Base-by-base conservation (phyloP, 192 early-diverging fungal species). In the Funneliformis mosseae region DNA sequence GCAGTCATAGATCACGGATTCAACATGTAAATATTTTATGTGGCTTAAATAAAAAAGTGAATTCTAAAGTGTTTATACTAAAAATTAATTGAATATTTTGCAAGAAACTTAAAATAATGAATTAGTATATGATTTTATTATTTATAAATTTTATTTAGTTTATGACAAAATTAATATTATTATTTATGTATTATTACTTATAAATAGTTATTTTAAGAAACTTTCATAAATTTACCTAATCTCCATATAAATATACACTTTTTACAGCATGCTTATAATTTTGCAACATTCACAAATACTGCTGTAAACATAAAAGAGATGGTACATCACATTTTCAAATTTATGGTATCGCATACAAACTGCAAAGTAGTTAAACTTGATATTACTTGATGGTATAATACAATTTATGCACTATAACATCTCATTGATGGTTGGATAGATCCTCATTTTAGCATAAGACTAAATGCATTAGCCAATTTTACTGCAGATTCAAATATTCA, bases 331-430 rank as follows among this genome's bases (percentile, higher is more conserved):
- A 72, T 4, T 12, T 72, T 72, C 10, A 72, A 72, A 46, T 3
- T 3, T 11, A 72, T 72, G 39, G 70, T 72, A 41, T 21, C 41
- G 45, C 70, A 72, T 41, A 72, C 21, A 8, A 72, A 72, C 21
- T 0, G 64, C 64, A 67, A 67, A 72, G 38, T 45, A 10, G 12
- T 72, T 10, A 41, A 72, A 72, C 6, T 72, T 72, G 70, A 72
- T 46, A 1, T 72, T 72, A 72, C n/a, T 21, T 1, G 70, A 8
- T 7, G 21, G 3, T 72, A 42, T n/a, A 72, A 72, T 72, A 41
- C 39, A 25, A 23, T n/a, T 28, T 41, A 72, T 6, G 70, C 70
- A 72, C 21, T 72, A 41, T 14, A 41, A 21, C 41, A 72, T 25
- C 4, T 72, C 2, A 39, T 72, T 42, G 70, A 72, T 72, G 70